Conservation (phyloP, 345 rosid genomes). For the Reutealis trisperma region DNA sequence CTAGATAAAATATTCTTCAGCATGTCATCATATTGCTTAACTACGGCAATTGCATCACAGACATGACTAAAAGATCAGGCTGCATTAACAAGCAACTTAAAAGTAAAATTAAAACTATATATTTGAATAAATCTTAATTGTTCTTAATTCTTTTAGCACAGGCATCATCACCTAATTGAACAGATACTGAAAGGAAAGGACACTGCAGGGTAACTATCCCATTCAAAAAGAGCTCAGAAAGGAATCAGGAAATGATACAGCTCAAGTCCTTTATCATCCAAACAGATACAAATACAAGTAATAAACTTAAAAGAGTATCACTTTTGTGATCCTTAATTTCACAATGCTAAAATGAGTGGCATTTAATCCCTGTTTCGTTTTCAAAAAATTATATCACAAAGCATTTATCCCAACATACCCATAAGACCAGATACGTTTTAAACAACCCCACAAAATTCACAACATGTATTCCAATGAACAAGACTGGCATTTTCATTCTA, state of each 20-base stretch:
- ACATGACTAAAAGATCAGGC: not conserved
- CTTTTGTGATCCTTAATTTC: not conserved
- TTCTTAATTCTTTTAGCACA: not conserved
- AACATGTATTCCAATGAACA: not conserved
- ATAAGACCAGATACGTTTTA: not conserved
- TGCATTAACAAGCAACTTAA: not conserved
- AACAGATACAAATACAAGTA: not conserved
- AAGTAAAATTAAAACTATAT: not conserved
- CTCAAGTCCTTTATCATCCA: not conserved
- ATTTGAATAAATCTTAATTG: not conserved
- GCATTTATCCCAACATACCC: not conserved
- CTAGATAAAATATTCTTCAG: not conserved
- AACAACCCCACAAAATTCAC: no score
- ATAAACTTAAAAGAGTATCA: not conserved
- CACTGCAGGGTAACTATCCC: not conserved
- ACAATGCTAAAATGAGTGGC: not conserved
- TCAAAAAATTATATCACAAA: not conserved
- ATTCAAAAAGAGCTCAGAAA: not conserved
- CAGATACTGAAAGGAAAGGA: not conserved
- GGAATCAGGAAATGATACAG: not conserved
- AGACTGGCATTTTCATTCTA: not conserved
- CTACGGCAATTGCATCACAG: not conserved
- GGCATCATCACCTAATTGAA: not conserved
- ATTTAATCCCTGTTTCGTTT: not conserved
- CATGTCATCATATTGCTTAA: not conserved